Evolutionary conservation across 805 yeast genomes (phyloP).

Genomic region (Candida takata): DNA sequence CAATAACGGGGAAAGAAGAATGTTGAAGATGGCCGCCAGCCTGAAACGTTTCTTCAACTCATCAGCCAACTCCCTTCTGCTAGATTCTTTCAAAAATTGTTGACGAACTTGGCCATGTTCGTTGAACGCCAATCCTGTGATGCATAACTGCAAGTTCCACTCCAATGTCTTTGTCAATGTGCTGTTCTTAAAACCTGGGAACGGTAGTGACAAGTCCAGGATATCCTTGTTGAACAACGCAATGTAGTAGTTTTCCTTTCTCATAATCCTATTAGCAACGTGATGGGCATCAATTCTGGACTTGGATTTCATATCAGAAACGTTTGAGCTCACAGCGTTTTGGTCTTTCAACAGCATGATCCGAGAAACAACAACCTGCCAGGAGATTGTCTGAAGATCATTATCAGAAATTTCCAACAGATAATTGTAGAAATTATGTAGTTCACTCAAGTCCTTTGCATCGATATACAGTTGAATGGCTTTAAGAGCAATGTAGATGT

Average conservation of each 20-base stretch:
- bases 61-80: constrained; percentile 55
- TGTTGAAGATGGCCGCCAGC: constrained; percentile 80
- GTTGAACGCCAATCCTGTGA: constrained; percentile 80
- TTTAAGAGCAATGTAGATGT: constrained; percentile 44
- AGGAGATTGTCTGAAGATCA: constrained; percentile 87
- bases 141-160: constrained; percentile 88
- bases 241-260: constrained; percentile 89
- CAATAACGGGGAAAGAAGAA: constrained; percentile 77
- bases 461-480: constrained; percentile 53
- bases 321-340: constrained; percentile 52
- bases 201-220: constrained; percentile 55
- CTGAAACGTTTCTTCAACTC: constrained; percentile 76
- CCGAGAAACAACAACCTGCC: constrained; percentile 80
- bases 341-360: constrained; percentile 71
- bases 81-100: constrained; percentile 60
- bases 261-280: constrained; percentile 92
- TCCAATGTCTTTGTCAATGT: constrained; percentile 80
- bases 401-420: constrained; percentile 66
- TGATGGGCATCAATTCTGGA: constrained; percentile 84
- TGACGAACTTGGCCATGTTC: constrained; percentile 76
- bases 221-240: constrained; percentile 79
- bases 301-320: constrained; percentile 57
- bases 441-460: constrained; percentile 60
- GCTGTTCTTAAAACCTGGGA: constrained; percentile 36
- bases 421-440: constrained; percentile 68